Conservation (phyloP, 768 basidiomycete species). For the Russula brevipes region DNA sequence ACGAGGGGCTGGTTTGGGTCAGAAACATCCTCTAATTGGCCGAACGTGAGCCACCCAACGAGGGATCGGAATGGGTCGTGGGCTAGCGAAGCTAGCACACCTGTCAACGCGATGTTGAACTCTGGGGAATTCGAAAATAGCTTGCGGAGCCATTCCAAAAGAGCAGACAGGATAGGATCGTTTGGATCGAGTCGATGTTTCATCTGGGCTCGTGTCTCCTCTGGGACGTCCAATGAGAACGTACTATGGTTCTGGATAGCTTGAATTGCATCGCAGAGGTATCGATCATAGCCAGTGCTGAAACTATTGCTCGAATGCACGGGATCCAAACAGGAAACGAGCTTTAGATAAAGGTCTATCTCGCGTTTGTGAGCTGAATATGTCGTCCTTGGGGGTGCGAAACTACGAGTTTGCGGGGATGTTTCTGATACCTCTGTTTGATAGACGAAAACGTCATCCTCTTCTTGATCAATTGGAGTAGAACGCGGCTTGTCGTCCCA, state of each 20-base stretch:
- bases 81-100: slow-evolving; percentile 72
- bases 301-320: slow-evolving; percentile 64
- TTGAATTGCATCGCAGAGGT: slow-evolving; percentile 68
- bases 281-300: slow-evolving; percentile 82
- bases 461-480: slow-evolving; percentile 28
- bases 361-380: slow-evolving; percentile 80
- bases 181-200: slow-evolving; percentile 77
- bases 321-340: slow-evolving; percentile 74
- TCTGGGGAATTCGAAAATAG: slow-evolving; percentile 88
- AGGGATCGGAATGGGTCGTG: slow-evolving; percentile 83
- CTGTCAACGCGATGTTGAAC: slow-evolving; percentile 83
- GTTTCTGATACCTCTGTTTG: slow-evolving; percentile 31
- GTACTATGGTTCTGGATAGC: slow-evolving; percentile 62
- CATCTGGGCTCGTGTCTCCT: slow-evolving; percentile 36
- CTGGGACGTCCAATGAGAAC: slow-evolving; percentile 45
- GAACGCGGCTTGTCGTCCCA: slow-evolving; percentile 4
- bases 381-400: slow-evolving; percentile 64
- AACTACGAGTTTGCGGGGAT: slow-evolving; percentile 28
- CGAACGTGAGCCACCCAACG: slow-evolving; percentile 84
- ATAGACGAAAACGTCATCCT: slow-evolving; percentile 47
- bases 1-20: slow-evolving; percentile 23
- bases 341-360: slow-evolving; percentile 71
- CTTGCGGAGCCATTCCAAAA: slow-evolving; percentile 64
- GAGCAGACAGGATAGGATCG: slow-evolving; percentile 64
- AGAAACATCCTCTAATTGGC: slow-evolving; percentile 37